phyloP scores from a whole-genome alignment of 768 basidiomycete genomes.

The Lactarius quietus region DNA sequence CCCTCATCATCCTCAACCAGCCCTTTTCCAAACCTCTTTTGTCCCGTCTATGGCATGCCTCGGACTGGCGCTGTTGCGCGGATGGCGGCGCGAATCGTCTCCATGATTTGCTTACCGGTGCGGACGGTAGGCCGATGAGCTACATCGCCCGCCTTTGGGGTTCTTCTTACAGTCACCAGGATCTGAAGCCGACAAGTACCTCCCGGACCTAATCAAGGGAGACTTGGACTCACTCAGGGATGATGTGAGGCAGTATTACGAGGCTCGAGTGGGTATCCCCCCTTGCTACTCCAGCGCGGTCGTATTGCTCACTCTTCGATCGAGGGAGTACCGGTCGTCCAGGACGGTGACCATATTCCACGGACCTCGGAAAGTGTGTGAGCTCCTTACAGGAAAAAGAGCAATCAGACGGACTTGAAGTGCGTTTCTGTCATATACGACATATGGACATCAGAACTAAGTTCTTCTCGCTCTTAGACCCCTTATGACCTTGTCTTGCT shows the following conservation, averaged over 20 bases:
- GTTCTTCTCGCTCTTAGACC: conserved; percentile 15
- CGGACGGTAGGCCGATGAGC: background rate
- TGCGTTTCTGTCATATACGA: conserved; percentile 28
- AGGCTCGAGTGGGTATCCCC: conserved; percentile 43
- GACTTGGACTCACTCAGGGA: conserved; percentile 85
- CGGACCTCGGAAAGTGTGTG: conserved; percentile 95
- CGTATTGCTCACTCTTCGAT: background rate
- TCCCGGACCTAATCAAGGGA: conserved; percentile 88
- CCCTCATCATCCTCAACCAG: conserved; percentile 88
- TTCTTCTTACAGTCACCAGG: background rate
- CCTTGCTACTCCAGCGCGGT: background rate
- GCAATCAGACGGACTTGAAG: conserved; percentile 37
- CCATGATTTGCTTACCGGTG: conserved; percentile 44
- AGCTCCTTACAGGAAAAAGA: conserved; percentile 58
- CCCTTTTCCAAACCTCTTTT: conserved; percentile 69
- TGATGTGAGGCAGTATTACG: conserved; percentile 72
- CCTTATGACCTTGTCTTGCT: conserved; percentile 73
- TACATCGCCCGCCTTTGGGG: background rate
- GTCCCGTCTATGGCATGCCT: conserved; percentile 44
- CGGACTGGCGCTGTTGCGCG: conserved; percentile 43
- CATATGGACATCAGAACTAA: background rate
- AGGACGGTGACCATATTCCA: conserved; percentile 80
- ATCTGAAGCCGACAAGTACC: conserved; percentile 43
- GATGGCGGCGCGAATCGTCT: conserved; percentile 64
- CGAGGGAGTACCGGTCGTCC: conserved; percentile 63